These are phyloP conservation scores for Rhizophagus clarus DNA, from an alignment of 192 early-diverging fungal genomes.

Conservation along the genomic window DNA sequence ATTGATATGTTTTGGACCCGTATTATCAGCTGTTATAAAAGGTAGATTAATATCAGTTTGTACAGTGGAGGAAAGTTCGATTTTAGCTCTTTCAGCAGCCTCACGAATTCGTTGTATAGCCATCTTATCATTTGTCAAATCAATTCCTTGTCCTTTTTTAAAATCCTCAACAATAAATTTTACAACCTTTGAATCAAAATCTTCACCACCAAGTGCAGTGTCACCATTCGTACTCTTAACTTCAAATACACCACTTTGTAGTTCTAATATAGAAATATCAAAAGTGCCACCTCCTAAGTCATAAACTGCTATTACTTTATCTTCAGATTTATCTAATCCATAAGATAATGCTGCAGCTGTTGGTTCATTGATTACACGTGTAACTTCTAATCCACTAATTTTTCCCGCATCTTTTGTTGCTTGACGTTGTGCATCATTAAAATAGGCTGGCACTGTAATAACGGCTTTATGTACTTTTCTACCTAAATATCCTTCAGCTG, in stretches of 20 bases:
- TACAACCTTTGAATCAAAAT: conserved; percentile 75
- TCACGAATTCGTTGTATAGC: conserved; percentile 98
- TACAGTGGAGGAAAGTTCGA: conserved; percentile 92
- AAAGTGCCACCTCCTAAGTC: conserved; percentile 98
- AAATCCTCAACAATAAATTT: conserved; percentile 81
- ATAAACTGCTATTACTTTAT: conserved; percentile 91
- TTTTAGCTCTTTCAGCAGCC: conserved; percentile 99
- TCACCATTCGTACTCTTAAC: conserved; percentile 98
- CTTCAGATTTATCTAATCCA: conserved; percentile 81
- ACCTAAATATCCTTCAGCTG: conserved; percentile 57
- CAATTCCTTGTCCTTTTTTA: conserved; percentile 89
- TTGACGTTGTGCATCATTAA: conserved; percentile 95
- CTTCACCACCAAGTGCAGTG: conserved; percentile 82
- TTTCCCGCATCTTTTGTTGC: conserved; percentile 93
- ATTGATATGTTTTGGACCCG: conserved; percentile 98
- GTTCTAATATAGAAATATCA: conserved; percentile 95
- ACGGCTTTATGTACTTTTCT: conserved; percentile 39
- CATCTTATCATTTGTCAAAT: conserved; percentile 87
- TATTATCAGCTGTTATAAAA: conserved; percentile 87
- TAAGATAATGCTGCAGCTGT: conserved; percentile 91
- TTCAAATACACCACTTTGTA: conserved; percentile 97
- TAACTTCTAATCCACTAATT: conserved; percentile 86
- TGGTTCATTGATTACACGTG: conserved; percentile 94
- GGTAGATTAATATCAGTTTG: conserved; percentile 96
- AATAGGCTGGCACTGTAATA: conserved; percentile 98